These are phyloP conservation scores for Kwoniella mangroviensis DNA, from an alignment of 768 basidiomycete genomes.

Conservation along the genomic window DNA sequence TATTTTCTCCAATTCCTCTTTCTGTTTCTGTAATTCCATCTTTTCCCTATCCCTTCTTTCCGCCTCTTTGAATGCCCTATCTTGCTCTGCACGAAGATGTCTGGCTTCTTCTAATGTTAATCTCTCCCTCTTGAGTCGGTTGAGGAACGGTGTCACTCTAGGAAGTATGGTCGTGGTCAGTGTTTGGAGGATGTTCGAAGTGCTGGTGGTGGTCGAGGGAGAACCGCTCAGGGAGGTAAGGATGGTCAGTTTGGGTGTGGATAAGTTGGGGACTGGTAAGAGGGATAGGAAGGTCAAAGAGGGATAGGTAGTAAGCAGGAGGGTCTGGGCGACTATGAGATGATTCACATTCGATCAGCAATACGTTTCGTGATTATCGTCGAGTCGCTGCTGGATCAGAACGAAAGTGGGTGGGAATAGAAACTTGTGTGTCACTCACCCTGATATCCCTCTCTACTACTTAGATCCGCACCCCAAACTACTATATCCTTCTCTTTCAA, in stretches of 20 bases:
- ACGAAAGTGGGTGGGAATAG: neutral
- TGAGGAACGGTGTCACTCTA: slow-evolving; percentile 76
- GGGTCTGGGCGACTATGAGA: slow-evolving; percentile 61
- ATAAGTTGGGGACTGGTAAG: slow-evolving; percentile 62
- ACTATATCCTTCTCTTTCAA: slow-evolving; percentile 76
- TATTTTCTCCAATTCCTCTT: slow-evolving; percentile 58
- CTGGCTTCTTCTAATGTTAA: slow-evolving; percentile 62
- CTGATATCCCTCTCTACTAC: slow-evolving; percentile 79
- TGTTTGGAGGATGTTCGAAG: slow-evolving; percentile 68
- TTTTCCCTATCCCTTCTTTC: slow-evolving; percentile 71
- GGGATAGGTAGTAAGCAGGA: slow-evolving; percentile 88
- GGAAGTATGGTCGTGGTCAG: slow-evolving; percentile 76
- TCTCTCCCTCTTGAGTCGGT: slow-evolving; percentile 63
- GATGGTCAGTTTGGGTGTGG: slow-evolving; percentile 66
- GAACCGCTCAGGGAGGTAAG: slow-evolving; percentile 83
- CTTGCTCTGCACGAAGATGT: slow-evolving; percentile 70
- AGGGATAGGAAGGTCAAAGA: slow-evolving; percentile 90
- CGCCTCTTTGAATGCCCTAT: slow-evolving; percentile 73
- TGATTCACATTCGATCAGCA: slow-evolving; percentile 47
- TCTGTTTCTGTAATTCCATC: slow-evolving; percentile 64
- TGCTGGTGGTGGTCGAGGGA: slow-evolving; percentile 67
- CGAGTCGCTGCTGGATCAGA: too few species aligned
- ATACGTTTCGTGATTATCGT: too few species aligned
- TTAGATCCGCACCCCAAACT: slow-evolving; percentile 91
- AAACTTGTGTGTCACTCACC: slow-evolving; percentile 58